Conservation (phyloP, 2,329 filamentous ascomycete genomes). For the Keithomyces neogunnii region DNA sequence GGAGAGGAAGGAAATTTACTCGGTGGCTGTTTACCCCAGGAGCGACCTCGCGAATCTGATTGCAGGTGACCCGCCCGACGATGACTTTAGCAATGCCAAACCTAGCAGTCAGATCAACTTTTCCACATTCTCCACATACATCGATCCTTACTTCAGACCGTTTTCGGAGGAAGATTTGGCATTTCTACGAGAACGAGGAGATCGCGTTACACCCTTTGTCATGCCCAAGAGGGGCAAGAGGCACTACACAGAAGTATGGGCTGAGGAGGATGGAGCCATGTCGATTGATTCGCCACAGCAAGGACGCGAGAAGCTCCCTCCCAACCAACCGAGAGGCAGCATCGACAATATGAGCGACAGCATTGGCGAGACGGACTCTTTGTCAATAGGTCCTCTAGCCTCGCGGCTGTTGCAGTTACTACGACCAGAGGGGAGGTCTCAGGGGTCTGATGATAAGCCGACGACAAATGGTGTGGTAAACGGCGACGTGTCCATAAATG, state of each 20-base stretch:
- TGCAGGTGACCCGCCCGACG: conserved; percentile 81
- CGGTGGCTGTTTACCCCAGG: conserved; percentile 74
- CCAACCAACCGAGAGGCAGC: conserved; percentile 75
- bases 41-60: conserved; percentile 78
- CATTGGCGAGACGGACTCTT: conserved; percentile 76
- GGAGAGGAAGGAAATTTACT: conserved; percentile 81
- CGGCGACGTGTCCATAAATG: conserved; percentile 47
- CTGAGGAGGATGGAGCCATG: conserved; percentile 82
- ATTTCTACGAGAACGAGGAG: conserved; percentile 83
- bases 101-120: conserved; percentile 91
- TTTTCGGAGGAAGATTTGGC: conserved; percentile 91
- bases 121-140: conserved; percentile 82
- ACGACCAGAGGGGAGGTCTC: conserved; percentile 61
- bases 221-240: conserved; percentile 79
- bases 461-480: conserved; percentile 42
- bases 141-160: conserved; percentile 84
- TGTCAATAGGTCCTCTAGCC: conserved; percentile 82
- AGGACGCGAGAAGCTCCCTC: conserved; percentile 56
- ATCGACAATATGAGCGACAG: conserved; percentile 85
- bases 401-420: conserved; percentile 73
- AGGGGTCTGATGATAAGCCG: conserved; percentile 47
- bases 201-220: conserved; percentile 73
- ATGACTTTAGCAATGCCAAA: conserved; percentile 92
- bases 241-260: conserved; percentile 86
- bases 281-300: conserved; percentile 58